Evolutionary conservation across 176 grass and related monocot species (phyloP).

Genomic region (Triticum monococcum): DNA sequence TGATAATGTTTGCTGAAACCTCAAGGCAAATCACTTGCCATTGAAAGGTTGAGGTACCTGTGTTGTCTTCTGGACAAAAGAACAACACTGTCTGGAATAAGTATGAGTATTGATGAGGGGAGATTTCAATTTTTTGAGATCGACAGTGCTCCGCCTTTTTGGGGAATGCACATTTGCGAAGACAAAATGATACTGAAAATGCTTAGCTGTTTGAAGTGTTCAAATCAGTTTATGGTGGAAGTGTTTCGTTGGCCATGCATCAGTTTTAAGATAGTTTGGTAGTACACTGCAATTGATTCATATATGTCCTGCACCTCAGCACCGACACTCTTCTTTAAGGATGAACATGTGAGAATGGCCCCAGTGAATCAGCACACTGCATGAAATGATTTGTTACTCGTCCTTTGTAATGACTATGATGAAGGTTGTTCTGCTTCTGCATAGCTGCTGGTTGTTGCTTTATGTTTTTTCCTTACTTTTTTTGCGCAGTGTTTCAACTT

Average conservation of each 20-base stretch:
- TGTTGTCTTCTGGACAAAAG: background rate
- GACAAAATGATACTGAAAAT: background rate
- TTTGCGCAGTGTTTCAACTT: background rate
- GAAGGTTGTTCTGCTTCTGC: background rate
- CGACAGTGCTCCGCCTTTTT: background rate
- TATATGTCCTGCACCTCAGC: background rate
- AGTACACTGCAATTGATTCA: background rate
- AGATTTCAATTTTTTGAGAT: background rate
- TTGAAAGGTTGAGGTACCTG: background rate
- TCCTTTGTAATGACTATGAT: background rate
- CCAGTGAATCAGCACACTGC: background rate
- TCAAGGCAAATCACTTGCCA: background rate
- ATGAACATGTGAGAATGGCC: background rate
- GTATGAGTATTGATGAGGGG: background rate
- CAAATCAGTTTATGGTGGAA: background rate
- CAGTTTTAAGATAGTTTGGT: background rate
- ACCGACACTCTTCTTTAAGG: background rate
- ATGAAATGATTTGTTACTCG: background rate
- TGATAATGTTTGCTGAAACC: slow-evolving; percentile 1
- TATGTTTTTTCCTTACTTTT: background rate
- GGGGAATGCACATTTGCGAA: background rate
- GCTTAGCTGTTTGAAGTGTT: background rate
- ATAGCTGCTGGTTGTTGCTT: background rate
- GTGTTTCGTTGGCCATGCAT: background rate
- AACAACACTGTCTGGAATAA: background rate